Conservation (phyloP, 73 alveolate species). For the Paramecium caudatum region DNA sequence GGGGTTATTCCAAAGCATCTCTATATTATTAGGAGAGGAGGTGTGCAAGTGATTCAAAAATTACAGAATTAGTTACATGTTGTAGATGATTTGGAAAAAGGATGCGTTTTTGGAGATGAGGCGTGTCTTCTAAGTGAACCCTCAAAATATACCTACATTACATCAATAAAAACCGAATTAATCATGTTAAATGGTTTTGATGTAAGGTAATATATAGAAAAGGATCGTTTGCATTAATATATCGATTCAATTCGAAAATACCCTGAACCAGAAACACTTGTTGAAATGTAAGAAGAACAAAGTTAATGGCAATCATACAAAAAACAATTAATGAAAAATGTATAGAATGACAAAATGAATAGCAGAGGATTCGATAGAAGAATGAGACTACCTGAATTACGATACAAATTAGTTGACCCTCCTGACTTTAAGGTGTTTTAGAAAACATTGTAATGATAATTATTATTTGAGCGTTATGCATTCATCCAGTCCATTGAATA, state of each 20-base stretch:
- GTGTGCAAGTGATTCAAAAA: neutral
- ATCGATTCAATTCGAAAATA: neutral
- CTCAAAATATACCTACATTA: neutral
- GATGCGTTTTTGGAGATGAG: slow-evolving; percentile 10
- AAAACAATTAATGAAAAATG: neutral
- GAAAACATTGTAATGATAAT: neutral
- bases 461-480: neutral
- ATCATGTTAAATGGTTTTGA: neutral
- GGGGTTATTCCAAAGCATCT: neutral
- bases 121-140: neutral
- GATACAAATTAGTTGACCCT: neutral
- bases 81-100: slow-evolving; percentile 25
- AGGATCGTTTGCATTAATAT: neutral
- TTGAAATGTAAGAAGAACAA: neutral
- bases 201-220: neutral
- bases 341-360: neutral
- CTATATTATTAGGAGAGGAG: slow-evolving; percentile 17
- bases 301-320: neutral
- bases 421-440: neutral
- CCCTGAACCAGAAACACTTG: neutral
- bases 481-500: slow-evolving; percentile 34
- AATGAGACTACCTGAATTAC: slow-evolving; percentile 34
- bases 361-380: slow-evolving; percentile 53
- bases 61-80: neutral
- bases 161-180: neutral